phyloP scores from a whole-genome alignment of 148 eudicot species.

The Cornus suecica region DNA sequence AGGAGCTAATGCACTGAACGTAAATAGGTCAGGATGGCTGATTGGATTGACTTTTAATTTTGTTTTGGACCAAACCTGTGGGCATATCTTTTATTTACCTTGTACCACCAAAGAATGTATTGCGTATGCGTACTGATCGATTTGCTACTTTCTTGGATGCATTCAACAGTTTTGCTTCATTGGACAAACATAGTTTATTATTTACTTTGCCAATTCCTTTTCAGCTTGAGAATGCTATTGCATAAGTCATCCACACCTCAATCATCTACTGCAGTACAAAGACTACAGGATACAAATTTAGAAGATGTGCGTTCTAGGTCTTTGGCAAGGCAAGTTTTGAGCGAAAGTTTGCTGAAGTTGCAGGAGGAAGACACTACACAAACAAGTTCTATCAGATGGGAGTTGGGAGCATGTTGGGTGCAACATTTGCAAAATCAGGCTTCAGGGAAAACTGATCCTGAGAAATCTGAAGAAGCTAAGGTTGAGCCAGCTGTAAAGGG shows the following conservation, averaged over 20 bases:
- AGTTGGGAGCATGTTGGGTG: slow-evolving; percentile 97
- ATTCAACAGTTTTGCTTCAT: not conserved
- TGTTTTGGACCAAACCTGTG: not conserved
- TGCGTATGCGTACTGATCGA: not conserved
- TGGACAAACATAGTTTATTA: not conserved
- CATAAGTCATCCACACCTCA: slow-evolving; percentile 65
- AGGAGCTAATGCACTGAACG: slow-evolving; percentile 90
- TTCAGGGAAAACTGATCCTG: slow-evolving; percentile 70
- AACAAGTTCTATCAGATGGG: slow-evolving; percentile 77
- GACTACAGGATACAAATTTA: slow-evolving; percentile 40
- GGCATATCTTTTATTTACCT: not conserved
- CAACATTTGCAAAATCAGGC: slow-evolving; percentile 85
- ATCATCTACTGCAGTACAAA: slow-evolving; percentile 44
- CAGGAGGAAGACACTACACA: slow-evolving; percentile 44
- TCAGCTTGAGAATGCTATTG: slow-evolving; percentile 80
- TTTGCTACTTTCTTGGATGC: not conserved
- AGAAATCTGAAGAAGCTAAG: slow-evolving; percentile 67
- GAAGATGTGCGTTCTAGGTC: slow-evolving; percentile 51
- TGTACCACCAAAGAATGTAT: not conserved
- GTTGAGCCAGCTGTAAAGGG: slow-evolving; percentile 90
- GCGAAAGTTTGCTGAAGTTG: slow-evolving; percentile 55
- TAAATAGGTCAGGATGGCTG: slow-evolving; percentile 68
- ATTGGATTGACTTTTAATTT: not conserved
- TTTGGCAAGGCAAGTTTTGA: slow-evolving; percentile 56
- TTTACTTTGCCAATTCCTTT: slow-evolving; percentile 19